Conservation (phyloP, 1,284 basidiomycete genomes). For the Clitocybe nebularis region DNA sequence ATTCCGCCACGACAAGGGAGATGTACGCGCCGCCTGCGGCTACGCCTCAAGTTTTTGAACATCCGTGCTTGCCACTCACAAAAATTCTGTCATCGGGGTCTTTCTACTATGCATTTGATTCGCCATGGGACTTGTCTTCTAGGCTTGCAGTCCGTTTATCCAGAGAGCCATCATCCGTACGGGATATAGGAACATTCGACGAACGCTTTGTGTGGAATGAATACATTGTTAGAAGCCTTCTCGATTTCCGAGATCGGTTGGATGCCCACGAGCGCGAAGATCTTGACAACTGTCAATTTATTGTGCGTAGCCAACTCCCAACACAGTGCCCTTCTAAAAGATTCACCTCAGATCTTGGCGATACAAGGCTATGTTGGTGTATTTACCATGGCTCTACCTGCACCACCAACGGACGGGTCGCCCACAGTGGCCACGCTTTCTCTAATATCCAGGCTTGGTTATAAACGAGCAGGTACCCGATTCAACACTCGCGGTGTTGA, state of each 20-base stretch:
- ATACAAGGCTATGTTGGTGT: slow-evolving; percentile 92
- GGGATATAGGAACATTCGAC: slow-evolving; percentile 67
- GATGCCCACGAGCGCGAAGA: slow-evolving; percentile 66
- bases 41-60: slow-evolving; percentile 63
- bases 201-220: slow-evolving; percentile 88
- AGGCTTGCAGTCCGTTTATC: slow-evolving; percentile 67
- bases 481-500: slow-evolving; percentile 98
- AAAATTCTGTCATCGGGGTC: slow-evolving; percentile 91
- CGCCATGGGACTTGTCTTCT: slow-evolving; percentile 87
- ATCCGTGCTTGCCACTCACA: slow-evolving; percentile 86
- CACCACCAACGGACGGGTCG: slow-evolving; percentile 65
- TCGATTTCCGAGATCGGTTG: slow-evolving; percentile 77
- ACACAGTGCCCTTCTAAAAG: no score
- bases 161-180: slow-evolving; percentile 41
- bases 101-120: slow-evolving; percentile 88
- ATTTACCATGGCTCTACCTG: slow-evolving; percentile 66
- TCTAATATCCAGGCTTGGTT: slow-evolving; percentile 85
- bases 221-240: slow-evolving; percentile 74
- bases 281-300: slow-evolving; percentile 74
- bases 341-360: slow-evolving; percentile 80
- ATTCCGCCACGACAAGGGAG: slow-evolving; percentile 45
- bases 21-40: slow-evolving; percentile 40
- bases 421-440: slow-evolving; percentile 69
- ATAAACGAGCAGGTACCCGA: slow-evolving; percentile 94
- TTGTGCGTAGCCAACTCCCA: slow-evolving; percentile 46